phyloP scores from a whole-genome alignment of 2,329 filamentous ascomycete species.

The Calonectria ilicicola region DNA sequence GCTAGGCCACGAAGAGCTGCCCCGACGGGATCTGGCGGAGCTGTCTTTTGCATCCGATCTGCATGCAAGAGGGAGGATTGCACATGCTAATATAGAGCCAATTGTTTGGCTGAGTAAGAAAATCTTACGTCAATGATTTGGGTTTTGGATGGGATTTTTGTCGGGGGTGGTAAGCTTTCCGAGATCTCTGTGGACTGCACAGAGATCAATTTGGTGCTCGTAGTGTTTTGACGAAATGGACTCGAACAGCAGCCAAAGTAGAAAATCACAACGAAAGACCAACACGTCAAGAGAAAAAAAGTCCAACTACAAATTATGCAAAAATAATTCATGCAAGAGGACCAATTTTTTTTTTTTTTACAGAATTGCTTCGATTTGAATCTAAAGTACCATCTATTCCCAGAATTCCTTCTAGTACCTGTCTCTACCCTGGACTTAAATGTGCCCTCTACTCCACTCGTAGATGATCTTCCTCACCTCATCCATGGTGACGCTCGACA shows the following conservation, averaged over 20 bases:
- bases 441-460: neutral
- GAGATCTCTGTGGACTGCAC: too few relatives aligned
- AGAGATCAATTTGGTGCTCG: too few relatives aligned
- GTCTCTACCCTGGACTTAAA: neutral
- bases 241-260: too few relatives aligned
- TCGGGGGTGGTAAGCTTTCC: neutral
- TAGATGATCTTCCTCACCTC: slow-evolving; percentile 4
- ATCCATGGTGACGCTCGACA: slow-evolving; percentile 2
- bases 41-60: neutral
- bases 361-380: neutral
- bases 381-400: neutral
- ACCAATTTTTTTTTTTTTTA: too few relatives aligned
- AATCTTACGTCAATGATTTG: neutral
- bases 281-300: too few relatives aligned
- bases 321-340: too few relatives aligned
- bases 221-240: too few relatives aligned
- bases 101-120: neutral
- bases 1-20: neutral
- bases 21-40: neutral
- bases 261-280: neutral
- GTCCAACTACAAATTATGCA: too few relatives aligned
- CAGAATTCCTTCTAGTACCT: neutral
- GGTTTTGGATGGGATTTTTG: too few relatives aligned
- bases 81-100: neutral
- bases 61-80: neutral